Conservation (phyloP, 306 rosid genomes). For the Vachellia pachyceras region DNA sequence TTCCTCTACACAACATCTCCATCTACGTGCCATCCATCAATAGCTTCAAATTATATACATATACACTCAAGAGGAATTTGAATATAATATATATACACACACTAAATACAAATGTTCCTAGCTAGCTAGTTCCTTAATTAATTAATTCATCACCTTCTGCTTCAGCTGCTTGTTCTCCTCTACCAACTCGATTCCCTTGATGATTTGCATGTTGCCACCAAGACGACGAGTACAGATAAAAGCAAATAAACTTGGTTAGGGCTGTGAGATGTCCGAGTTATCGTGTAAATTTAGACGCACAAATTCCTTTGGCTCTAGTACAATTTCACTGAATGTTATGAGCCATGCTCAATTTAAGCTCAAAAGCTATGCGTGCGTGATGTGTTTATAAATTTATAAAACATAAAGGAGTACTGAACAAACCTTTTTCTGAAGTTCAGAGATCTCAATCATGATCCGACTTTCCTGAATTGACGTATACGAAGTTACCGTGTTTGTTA, state of each 20-base stretch:
- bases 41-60: not conserved
- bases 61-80: not conserved
- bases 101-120: not conserved
- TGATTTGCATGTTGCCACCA: slow-evolving; percentile 1
- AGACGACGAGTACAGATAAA: not conserved
- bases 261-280: not conserved
- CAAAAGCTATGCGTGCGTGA: not conserved
- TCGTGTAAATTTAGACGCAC: not conserved
- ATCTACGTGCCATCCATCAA: not conserved
- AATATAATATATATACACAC: not conserved
- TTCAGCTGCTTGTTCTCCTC: slow-evolving; percentile 41
- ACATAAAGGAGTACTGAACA: not conserved
- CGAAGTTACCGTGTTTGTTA: slow-evolving; percentile 24
- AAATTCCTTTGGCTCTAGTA: not conserved
- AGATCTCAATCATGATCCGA: slow-evolving; percentile 34
- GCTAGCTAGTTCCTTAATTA: not conserved
- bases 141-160: slow-evolving; percentile 35
- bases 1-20: slow-evolving; percentile 22
- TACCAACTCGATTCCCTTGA: slow-evolving; percentile 30
- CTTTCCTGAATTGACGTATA: slow-evolving; percentile 37
- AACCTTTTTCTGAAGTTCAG: slow-evolving; percentile 42
- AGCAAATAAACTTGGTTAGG: not conserved
- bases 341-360: not conserved
- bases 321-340: not conserved
- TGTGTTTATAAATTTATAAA: not conserved